Conservation (phyloP, 805 yeast genomes). For the Saturnispora sekii region DNA sequence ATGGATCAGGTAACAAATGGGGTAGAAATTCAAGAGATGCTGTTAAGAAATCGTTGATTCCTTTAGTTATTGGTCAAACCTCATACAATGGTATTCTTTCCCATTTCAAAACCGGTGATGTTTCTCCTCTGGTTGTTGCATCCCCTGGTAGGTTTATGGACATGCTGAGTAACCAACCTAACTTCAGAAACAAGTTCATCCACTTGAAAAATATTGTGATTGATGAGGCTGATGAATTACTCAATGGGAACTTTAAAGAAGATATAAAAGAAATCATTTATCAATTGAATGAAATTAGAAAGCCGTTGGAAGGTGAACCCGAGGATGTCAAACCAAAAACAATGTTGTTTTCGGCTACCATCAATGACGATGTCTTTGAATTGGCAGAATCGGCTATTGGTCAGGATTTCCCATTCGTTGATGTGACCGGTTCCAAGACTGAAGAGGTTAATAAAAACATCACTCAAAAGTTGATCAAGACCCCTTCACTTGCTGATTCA, state of each 20-base stretch:
- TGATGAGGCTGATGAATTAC: conserved; percentile 86
- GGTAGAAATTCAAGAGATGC: background rate
- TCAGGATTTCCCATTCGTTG: conserved; percentile 39
- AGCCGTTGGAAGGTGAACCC: conserved; percentile 15
- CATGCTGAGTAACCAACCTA: conserved; percentile 38
- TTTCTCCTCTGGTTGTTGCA: conserved; percentile 64
- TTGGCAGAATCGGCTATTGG: conserved; percentile 57
- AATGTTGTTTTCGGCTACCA: conserved; percentile 81
- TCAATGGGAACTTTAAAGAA: conserved; percentile 71
- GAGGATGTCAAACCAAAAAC: conserved; percentile 41
- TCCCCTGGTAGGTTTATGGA: conserved; percentile 85
- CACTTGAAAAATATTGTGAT: conserved; percentile 56
- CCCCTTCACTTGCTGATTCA: conserved; percentile 47
- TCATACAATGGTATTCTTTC: conserved; percentile 12
- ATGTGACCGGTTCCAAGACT: conserved; percentile 66
- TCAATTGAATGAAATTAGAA: conserved; percentile 28
- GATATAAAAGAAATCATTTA: conserved; percentile 52
- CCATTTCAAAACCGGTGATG: conserved; percentile 14
- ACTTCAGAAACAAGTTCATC: conserved; percentile 37
- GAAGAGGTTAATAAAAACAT: conserved; percentile 62
- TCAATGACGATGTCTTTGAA: conserved; percentile 53
- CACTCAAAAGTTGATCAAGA: conserved; percentile 51
- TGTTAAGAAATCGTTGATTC: conserved; percentile 22
- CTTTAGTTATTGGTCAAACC: conserved; percentile 37
- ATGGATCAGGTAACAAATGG: conserved; percentile 8